These are phyloP conservation scores for Perkinsus olseni DNA, from an alignment of 169 alveolate species.

Conservation along the genomic window DNA sequence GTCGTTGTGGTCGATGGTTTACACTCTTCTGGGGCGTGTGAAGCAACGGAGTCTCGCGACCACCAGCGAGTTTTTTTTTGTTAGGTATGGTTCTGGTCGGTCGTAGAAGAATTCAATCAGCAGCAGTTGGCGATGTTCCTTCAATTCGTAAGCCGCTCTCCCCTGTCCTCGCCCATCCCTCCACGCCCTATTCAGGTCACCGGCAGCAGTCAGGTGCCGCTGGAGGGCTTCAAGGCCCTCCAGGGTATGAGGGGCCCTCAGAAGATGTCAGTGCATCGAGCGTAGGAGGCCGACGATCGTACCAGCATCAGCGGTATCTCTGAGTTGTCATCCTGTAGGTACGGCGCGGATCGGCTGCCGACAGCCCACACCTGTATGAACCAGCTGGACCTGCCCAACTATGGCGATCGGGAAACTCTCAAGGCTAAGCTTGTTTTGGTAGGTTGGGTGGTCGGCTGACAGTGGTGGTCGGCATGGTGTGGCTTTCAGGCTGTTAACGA, in stretches of 20 bases:
- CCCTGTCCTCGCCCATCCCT: not conserved
- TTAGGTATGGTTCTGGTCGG: constrained; percentile 23
- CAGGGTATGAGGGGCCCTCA: constrained; percentile 99
- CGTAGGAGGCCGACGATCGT: not conserved
- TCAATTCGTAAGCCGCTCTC: not conserved
- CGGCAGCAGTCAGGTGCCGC: constrained; percentile 91
- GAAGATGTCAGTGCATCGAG: constrained; percentile 79
- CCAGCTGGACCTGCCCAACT: constrained; percentile 95
- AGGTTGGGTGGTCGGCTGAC: not conserved
- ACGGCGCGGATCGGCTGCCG: constrained; percentile 87
- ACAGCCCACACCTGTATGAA: constrained; percentile 97
- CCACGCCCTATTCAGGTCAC: constrained; percentile 71
- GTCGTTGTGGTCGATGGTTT: no score
- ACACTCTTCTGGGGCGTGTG: no score
- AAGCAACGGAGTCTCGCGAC: no score
- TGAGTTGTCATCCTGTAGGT: constrained; percentile 48
- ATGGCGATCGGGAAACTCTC: constrained; percentile 82
- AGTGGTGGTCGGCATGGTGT: not conserved
- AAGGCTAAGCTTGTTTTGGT: constrained; percentile 8
- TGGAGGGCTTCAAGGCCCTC: constrained; percentile 95
- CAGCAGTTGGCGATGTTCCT: constrained; percentile 26
- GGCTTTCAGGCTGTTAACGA: constrained; percentile 18
- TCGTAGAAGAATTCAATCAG: constrained; percentile 24
- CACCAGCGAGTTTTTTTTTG: no score
- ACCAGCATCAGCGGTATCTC: no score